Evolutionary conservation across 2,329 filamentous ascomycete species (phyloP), one percentile per base, ranked within the genome.

Genomic region (Thelonectria olida): DNA sequence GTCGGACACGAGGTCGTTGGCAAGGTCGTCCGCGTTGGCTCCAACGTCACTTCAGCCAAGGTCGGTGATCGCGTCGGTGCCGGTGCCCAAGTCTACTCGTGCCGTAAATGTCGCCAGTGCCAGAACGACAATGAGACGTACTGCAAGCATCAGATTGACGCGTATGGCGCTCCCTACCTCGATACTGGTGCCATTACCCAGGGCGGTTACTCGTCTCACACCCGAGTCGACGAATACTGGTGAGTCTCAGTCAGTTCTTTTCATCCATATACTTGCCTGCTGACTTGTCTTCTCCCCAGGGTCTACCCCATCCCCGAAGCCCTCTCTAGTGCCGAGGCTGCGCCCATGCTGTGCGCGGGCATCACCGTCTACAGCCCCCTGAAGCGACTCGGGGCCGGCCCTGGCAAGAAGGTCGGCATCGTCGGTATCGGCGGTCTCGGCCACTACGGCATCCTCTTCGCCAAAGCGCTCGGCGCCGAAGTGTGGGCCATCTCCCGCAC

Each of bases 321-420:
- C 53, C 84, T 96, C 45, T 71, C 81, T 9, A 85, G 83, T 67
- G 76, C 80, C 56, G 78, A 89, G 51, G 91, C 89, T 1, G 92
- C 92, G 2, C 91, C 91, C 9, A 93, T 94, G 90, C 84, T 96
- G 68, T 96, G 93, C 77, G 93, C 92, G 39, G 93, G 93, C 65
- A 83, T 96, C 67, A 96, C 93, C 4, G 88, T 88, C 61, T 96
- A 89, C 80, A 90, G 87, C 62, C 92, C 93, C 1, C 83, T 97
- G 13, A 89, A 92, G 65, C 86, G 92, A 49, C 89, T 93, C 72
- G 91, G 91, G 20, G 85, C 85, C 61, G 91, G 91, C 0, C 90
- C 90, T 1, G 92, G 92, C 64, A 92, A 92, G 82, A 92, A 92
- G 80, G 88, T 93, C 20, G 91, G 85, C 36, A 86, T 94, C 62